A percentile compares a stretch with the other conserved stretches of the same genome.
Conservation (phyloP, 257 asterid species). For the Solanum habrochaites region DNA sequence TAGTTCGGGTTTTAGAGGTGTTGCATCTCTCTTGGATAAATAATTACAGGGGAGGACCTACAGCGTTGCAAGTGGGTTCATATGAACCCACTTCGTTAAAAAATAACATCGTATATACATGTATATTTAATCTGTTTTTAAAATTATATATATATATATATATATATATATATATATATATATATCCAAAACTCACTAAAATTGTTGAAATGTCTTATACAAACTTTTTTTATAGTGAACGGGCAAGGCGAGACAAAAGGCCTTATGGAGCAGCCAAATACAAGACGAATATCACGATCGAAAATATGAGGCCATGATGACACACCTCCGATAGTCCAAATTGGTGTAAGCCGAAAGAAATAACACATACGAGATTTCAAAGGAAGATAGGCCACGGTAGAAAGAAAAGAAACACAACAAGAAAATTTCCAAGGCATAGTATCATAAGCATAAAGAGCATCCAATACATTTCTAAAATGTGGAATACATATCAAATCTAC, state of each 20-base stretch:
- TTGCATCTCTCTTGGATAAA: too few relatives aligned
- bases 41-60: too few relatives aligned
- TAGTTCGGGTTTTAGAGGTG: too few relatives aligned
- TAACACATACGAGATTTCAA: background rate
- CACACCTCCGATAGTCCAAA: background rate
- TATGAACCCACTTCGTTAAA: too few relatives aligned
- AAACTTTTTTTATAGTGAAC: background rate
- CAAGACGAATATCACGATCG: background rate
- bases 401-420: background rate
- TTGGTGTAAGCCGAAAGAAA: background rate
- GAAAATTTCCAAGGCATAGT: too few relatives aligned
- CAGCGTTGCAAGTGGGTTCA: too few relatives aligned
- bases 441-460: too few relatives aligned
- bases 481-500: too few relatives aligned
- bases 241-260: background rate
- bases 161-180: too few relatives aligned
- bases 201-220: background rate
- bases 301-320: background rate
- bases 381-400: background rate
- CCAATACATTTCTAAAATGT: background rate
- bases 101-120: too few relatives aligned
- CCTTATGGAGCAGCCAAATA: background rate
- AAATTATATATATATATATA: too few relatives aligned
- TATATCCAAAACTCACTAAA: background rate
- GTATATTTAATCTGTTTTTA: too few relatives aligned